Base-by-base conservation (phyloP, 345 rosid genomes). In the Odontarrhena argentea region DNA sequence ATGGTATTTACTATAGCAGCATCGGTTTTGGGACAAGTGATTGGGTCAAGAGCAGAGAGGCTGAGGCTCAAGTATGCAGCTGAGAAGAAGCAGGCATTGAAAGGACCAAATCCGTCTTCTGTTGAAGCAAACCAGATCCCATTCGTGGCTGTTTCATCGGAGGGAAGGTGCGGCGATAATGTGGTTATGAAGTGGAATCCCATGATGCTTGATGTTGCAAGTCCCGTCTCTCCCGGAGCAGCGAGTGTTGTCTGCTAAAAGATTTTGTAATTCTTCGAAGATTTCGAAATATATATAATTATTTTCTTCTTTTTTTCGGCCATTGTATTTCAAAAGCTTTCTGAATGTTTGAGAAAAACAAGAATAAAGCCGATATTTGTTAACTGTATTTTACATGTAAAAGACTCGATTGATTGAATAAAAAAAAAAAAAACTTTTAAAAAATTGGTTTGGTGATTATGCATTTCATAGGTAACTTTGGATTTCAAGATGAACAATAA, bases 21-120 rank as follows among this genome's bases (percentile, higher is more conserved):
- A 3, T 90, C 97, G 0, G 56, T 90, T 18, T 71, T 90, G 55
- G 98, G 97, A 63, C 99, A 94, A 63, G 87, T 91, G 9, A 82
- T 94, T n/a, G 99, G 99, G 40, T 91, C 99, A 7, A 91, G 99
- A 81, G 96, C 97, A 45, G 99, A 94, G 82, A 83, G 92, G 47
- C 77, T 79, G 60, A 83, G 95, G 54, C 70, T 91, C 74, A 86
- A 85, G 77, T 75, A 82, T 2, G 65, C 76, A 12, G 79, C 82
- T 53, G 83, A 81, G 26, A 83, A 73, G 52, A 69, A 74, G 50
- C n/a, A 60, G 37, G 9, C 45, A 9, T 6, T 60, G 50, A 18
- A 40, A 12, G 44, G 24, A 9, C 22, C 61, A 51, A 45, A 11
- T 24, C 11, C 41, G 2, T 54, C 56, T 26, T 18, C 53, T 2